Conservation (phyloP, 345 rosid species). For the Linum lewisii region DNA sequence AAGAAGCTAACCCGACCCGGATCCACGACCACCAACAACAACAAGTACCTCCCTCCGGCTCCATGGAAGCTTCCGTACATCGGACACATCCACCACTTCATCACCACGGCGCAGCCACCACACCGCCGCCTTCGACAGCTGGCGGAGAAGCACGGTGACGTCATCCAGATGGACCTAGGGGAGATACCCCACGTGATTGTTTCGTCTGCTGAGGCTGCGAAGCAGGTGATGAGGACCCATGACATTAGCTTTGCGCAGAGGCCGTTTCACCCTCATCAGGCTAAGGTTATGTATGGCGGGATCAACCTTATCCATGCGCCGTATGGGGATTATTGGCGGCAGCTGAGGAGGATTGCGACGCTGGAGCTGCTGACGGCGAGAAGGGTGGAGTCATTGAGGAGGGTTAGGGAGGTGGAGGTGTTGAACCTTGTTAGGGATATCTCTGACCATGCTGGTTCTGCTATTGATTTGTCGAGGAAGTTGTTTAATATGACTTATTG, state of each 20-base stretch:
- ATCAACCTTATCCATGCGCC: slow-evolving; percentile 1
- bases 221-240: slow-evolving; percentile 14
- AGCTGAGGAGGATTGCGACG: neutral
- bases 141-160: neutral
- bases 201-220: slow-evolving; percentile 12
- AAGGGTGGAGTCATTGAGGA: neutral
- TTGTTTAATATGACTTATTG: neutral
- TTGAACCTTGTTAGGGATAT: neutral
- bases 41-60: neutral
- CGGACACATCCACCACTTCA: slow-evolving; percentile 2
- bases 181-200: slow-evolving; percentile 5
- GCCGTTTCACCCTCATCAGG: slow-evolving; percentile 1
- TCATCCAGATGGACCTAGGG: slow-evolving; percentile 8
- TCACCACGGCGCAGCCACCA: neutral
- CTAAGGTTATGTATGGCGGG: neutral
- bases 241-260: slow-evolving; percentile 8
- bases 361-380: slow-evolving; percentile 3
- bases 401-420: slow-evolving; percentile 9
- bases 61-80: neutral
- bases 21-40: too few relatives aligned
- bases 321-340: slow-evolving; percentile 8
- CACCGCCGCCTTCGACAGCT: neutral
- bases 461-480: neutral
- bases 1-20: too few relatives aligned
- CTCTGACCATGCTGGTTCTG: neutral